Evolutionary conservation across 148 eudicot species (phyloP).

Genomic region (Dianthus caryophyllus): DNA sequence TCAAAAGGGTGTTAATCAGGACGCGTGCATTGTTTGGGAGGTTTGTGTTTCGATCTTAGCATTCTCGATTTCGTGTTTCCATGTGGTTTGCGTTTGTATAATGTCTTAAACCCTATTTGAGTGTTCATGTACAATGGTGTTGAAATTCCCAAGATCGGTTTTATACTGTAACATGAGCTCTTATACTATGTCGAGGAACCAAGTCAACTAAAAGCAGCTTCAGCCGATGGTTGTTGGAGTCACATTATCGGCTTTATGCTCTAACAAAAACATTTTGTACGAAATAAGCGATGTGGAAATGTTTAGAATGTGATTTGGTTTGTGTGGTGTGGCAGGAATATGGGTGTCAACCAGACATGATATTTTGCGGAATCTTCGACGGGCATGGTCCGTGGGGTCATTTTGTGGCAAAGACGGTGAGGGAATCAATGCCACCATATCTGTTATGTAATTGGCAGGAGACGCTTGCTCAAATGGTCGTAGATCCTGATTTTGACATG

Average conservation of each 20-base stretch:
- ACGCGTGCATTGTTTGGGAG: constrained; percentile 97
- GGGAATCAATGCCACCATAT: constrained; percentile 72
- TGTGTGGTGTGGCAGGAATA: constrained; percentile 52
- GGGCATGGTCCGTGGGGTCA: constrained; percentile 99
- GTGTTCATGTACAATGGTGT: too few relatives aligned
- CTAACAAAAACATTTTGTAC: too few relatives aligned
- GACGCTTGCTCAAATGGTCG: constrained; percentile 47
- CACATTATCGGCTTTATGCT: too few relatives aligned
- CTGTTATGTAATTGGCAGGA: constrained; percentile 84
- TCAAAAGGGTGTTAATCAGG: constrained; percentile 89
- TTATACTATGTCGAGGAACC: too few relatives aligned
- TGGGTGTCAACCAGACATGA: constrained; percentile 90
- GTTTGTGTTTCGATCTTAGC: constrained; percentile 34
- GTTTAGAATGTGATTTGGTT: not conserved
- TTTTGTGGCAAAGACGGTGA: constrained; percentile 73
- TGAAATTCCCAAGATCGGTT: too few relatives aligned
- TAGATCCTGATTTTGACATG: constrained; percentile 51
- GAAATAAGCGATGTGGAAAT: not conserved
- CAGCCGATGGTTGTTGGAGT: too few relatives aligned
- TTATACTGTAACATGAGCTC: too few relatives aligned
- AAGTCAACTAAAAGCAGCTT: too few relatives aligned
- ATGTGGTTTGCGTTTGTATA: too few relatives aligned
- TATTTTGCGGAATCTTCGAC: constrained; percentile 88
- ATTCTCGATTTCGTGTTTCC: not conserved
- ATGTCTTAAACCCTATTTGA: not conserved